Evolutionary conservation across 2,329 filamentous ascomycete genomes (phyloP).

Genomic region (Metarhizium album): DNA sequence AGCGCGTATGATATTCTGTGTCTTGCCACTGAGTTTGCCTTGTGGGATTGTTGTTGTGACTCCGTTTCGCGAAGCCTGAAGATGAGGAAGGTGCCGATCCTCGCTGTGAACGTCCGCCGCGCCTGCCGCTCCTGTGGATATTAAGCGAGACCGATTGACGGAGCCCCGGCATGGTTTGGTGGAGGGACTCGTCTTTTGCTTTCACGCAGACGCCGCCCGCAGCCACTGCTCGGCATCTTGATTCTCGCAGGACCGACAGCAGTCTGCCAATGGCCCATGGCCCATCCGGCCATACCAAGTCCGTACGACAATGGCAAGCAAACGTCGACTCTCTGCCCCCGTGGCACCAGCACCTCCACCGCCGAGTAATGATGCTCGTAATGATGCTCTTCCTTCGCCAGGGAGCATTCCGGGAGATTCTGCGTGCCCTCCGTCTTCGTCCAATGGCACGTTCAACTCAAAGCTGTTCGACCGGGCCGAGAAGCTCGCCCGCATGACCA

Average conservation of each 20-base stretch:
- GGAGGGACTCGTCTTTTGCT: no score
- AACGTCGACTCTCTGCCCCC: slow-evolving; percentile 6
- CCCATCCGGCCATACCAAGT: neutral
- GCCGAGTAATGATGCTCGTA: no score
- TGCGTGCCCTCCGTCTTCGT: neutral
- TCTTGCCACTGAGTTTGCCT: neutral
- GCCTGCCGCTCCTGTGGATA: neutral
- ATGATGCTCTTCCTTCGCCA: neutral
- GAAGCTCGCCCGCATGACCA: slow-evolving; percentile 24
- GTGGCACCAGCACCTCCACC: neutral
- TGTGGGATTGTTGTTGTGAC: neutral
- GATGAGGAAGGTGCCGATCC: neutral
- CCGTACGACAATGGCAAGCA: slow-evolving; percentile 1
- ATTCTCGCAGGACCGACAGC: neutral
- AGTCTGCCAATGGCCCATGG: neutral
- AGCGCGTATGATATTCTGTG: neutral
- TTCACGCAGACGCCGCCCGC: no score
- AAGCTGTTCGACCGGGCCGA: slow-evolving; percentile 18
- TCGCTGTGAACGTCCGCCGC: neutral
- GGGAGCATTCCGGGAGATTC: neutral
- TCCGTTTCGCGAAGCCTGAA: neutral
- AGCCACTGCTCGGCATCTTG: neutral
- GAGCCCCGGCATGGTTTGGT: no score
- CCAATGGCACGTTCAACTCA: neutral
- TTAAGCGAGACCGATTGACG: neutral